Conservation (phyloP, 352 stramenopile genomes). For the Phytophthora pinifolia region DNA sequence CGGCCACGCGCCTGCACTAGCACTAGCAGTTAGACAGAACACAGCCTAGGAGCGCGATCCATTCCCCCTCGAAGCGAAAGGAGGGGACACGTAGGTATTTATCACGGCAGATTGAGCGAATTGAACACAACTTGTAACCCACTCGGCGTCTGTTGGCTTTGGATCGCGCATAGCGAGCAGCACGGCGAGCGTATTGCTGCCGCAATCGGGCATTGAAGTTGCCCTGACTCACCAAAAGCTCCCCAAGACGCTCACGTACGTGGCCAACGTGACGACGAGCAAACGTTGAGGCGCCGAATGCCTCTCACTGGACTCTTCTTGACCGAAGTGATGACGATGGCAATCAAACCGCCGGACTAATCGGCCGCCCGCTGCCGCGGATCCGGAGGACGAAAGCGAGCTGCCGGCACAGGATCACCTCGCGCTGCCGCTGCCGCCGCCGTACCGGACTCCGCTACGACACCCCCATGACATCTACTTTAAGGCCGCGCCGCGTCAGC, state of each 20-base stretch:
- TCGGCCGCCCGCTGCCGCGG: background rate
- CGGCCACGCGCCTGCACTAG: too few species aligned
- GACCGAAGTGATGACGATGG: slow-evolving; percentile 35
- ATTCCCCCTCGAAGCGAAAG: slow-evolving; percentile 19
- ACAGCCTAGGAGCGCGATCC: slow-evolving; percentile 25
- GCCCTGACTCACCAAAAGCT: slow-evolving; percentile 10
- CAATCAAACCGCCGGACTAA: background rate
- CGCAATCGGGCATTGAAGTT: slow-evolving; percentile 15
- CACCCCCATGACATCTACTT: slow-evolving; percentile 1
- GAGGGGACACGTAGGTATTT: slow-evolving; percentile 46
- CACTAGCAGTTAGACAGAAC: slow-evolving; percentile 23
- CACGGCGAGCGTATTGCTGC: background rate
- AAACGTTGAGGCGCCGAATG: slow-evolving; percentile 21
- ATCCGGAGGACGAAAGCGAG: too few species aligned
- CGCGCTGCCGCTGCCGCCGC: too few species aligned
- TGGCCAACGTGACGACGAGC: slow-evolving; percentile 15
- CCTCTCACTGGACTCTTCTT: slow-evolving; percentile 33
- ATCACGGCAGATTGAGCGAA: slow-evolving; percentile 23
- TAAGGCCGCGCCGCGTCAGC: slow-evolving; percentile 3
- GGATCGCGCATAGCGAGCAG: too few species aligned
- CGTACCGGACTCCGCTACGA: too few species aligned
- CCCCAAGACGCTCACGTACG: background rate
- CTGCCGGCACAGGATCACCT: too few species aligned
- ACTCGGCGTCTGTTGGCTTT: background rate
- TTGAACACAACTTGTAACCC: slow-evolving; percentile 22